Conservation (phyloP, 139 green algal species). For the Haematococcus lacustris region DNA sequence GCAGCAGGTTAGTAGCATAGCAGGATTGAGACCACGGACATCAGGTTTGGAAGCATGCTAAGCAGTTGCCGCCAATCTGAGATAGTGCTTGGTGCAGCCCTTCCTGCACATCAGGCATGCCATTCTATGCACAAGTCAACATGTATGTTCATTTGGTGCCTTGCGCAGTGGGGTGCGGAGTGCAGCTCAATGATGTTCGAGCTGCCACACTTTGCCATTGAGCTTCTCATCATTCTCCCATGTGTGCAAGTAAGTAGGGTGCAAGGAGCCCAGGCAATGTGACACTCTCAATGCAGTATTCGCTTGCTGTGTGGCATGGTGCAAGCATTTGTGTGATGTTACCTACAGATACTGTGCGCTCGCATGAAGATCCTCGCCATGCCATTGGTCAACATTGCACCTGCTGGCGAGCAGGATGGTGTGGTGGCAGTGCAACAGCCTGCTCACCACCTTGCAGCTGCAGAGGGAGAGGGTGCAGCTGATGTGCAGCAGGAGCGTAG, state of each 20-base stretch:
- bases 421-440: too few species aligned
- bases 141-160: background rate
- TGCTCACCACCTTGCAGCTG: too few species aligned
- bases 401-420: too few species aligned
- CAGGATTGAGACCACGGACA: background rate
- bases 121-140: background rate
- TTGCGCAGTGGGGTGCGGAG: constrained; percentile 45
- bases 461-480: too few species aligned
- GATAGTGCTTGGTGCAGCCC: background rate
- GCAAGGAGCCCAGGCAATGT: too few species aligned
- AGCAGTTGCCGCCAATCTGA: background rate
- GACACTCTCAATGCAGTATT: too few species aligned
- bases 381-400: too few species aligned
- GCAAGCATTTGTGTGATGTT: too few species aligned
- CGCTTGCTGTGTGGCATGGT: too few species aligned
- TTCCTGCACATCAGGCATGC: background rate
- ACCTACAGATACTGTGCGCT: too few species aligned
- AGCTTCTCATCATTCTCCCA: constrained; percentile 80
- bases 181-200: constrained; percentile 66
- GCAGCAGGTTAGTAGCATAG: constrained; percentile 19
- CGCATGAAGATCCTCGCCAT: too few species aligned
- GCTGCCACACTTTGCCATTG: constrained; percentile 81
- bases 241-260: constrained; percentile 61
- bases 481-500: too few species aligned
- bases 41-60: background rate